Evolutionary conservation across 1,284 basidiomycete species (phyloP), one percentile per base, ranked within the genome.

Genomic region (Tremellales sp.): DNA sequence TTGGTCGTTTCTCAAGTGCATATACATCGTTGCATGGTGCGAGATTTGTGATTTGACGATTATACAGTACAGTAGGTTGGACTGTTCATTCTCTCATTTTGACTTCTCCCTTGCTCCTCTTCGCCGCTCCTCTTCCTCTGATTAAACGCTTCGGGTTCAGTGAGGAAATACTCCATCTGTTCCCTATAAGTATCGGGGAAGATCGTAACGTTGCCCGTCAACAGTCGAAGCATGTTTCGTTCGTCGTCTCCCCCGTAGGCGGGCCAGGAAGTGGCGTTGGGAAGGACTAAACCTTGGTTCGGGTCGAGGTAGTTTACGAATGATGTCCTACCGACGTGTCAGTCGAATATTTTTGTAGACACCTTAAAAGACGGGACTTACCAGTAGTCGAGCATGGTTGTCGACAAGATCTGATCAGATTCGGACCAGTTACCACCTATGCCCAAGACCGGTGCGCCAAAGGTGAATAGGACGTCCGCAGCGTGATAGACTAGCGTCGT

Each of bases 261-360:
- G 2, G 67, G 62, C 72, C 72, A 74, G 39, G 53, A 42, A 7
- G 64, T 58, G 13, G 55, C 44, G 40, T 61, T 63, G 24, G 53
- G 35, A 10, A 54, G 52, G 31, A 22, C 44, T 13, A 46, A 37
- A 17, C 56, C 43, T n/a, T 55, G 57, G 56, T 68, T 68, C 17
- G 69, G 69, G 48, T 70, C 56, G 41, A 56, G 52, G 58, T 62
- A 57, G 52, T 67, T 66, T 17, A 60, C 68, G 54, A 73, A 73
- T 58, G 72, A 72, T 55, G 70, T 46, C 65, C 66, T 68, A 49
- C 25, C 4, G 17, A 15, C 12, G 21, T 22, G 13, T 21, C 35
- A 51, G 27, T 8, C 17, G 25, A 19, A 13, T n/a, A 29, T 40
- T 19, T 11, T 24, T 11, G 17, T 35, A 15, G n/a, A n/a, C 19